A percentile compares a stretch with the other conserved stretches of the same genome.
Conservation (phyloP, 306 rosid genomes). For the Oxytropis ochrocephala region DNA sequence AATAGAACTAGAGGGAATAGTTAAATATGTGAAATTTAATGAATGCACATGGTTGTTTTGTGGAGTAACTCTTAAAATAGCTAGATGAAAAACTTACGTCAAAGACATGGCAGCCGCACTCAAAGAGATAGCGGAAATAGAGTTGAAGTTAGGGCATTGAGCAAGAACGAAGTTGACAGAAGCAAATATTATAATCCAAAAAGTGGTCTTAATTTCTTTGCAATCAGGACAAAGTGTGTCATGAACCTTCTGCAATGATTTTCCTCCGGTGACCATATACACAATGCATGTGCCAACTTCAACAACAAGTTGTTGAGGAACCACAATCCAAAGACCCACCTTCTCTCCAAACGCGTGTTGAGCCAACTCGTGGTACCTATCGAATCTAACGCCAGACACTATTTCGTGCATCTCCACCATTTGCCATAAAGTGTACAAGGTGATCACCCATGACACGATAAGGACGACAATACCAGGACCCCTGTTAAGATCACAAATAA, state of each 20-base stretch:
- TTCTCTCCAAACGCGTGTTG: constrained; percentile 75
- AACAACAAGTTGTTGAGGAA: constrained; percentile 71
- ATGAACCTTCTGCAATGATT: constrained; percentile 54
- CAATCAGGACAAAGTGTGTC: constrained; percentile 45
- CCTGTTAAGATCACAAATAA: constrained; percentile 30
- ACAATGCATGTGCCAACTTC: constrained; percentile 67
- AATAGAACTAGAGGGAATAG: too few species aligned
- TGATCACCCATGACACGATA: constrained; percentile 61
- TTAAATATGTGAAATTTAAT: too few species aligned
- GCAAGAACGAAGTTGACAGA: constrained; percentile 53
- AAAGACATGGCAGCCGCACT: constrained; percentile 77
- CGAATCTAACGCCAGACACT: constrained; percentile 79
- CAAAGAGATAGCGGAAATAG: constrained; percentile 57
- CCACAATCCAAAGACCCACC: constrained; percentile 69
- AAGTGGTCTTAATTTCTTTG: constrained; percentile 31
- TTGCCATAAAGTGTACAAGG: constrained; percentile 80
- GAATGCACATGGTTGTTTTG: too few species aligned
- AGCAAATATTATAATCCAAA: constrained; percentile 58
- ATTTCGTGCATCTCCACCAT: constrained; percentile 96
- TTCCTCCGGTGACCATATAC: constrained; percentile 77
- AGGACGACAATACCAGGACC: constrained; percentile 59
- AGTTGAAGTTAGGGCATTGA: constrained; percentile 69
- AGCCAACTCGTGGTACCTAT: constrained; percentile 81
- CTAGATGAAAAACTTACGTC: constrained; percentile 16
- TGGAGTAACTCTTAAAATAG: too few species aligned